Evolutionary conservation across 164 flowering plant genomes (phyloP).

Genomic region (Sedum album): DNA sequence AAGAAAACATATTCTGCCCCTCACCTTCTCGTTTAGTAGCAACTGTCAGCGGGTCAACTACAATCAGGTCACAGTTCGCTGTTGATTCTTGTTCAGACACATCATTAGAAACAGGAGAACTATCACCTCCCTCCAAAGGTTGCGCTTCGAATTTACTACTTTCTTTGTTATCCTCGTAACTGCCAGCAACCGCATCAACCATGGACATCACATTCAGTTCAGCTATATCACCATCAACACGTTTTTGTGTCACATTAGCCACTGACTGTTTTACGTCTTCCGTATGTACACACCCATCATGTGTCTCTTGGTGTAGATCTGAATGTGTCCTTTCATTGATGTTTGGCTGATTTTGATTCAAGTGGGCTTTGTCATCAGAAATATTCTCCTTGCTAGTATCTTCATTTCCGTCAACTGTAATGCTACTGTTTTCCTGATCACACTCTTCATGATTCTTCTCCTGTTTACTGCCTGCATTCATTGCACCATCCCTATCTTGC

Average conservation of each 20-base stretch:
- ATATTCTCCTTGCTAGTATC: too few relatives aligned
- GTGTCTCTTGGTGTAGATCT: neutral
- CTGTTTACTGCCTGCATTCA: neutral
- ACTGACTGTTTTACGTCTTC: neutral
- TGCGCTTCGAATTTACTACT: neutral
- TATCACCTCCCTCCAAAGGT: neutral
- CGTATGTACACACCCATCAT: neutral
- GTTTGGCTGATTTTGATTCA: neutral
- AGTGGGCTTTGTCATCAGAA: neutral
- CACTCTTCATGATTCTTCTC: neutral
- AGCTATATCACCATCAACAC: neutral
- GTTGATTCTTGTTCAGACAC: neutral
- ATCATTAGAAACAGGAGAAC: neutral
- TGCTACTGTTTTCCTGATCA: neutral
- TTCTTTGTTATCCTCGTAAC: neutral
- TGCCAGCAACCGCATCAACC: neutral
- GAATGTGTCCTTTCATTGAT: neutral
- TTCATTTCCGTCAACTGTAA: too few relatives aligned
- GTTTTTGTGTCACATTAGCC: neutral
- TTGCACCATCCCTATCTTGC: neutral
- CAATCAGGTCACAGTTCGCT: neutral
- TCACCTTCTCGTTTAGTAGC: neutral
- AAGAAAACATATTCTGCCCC: neutral
- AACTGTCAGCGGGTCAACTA: neutral
- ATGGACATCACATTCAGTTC: neutral